Evolutionary conservation across 2,329 filamentous ascomycete species (phyloP), one percentile per base, ranked within the genome.

Genomic region (Exutisphaerella laricina): DNA sequence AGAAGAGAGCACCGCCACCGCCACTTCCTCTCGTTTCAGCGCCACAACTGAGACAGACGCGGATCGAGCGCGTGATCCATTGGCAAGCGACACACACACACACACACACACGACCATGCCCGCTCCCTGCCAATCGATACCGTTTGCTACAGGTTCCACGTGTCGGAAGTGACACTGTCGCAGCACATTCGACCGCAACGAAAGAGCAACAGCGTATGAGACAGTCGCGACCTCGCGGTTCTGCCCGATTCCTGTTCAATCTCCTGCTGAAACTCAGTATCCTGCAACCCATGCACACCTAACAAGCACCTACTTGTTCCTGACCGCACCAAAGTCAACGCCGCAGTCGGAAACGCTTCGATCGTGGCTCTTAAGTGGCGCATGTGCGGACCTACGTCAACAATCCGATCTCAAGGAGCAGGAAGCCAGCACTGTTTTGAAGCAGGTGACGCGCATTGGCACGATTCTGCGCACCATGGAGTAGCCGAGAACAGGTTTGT

Each of bases 361-460:
- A 35, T 22, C 33, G 17, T 8, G 8, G 33, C 14, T 20, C n/a
- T n/a, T 23, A 22, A 23, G 33, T 35, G 33, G 33, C 33, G 33
- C 33, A 35, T 35, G 13, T 23, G 12, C 12, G 12, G 6, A 7
- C 12, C 23, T 26, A 6, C 6, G 23, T 12, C 23, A 7, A 6
- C 6, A 6, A 26, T 12, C 6, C 23, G 23, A 26, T 12, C 12
- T 26, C 23, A 12, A 26, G 6, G 23, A 26, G 23, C 23, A 12
- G 6, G 23, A 12, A 12, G 23, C 23, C 23, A 26, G 23, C 6
- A 26, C 6, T 26, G 12, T 26, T 12, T 26, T 26, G 23, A 12
- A 6, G 12, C 23, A 26, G 6, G 6, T 26, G 6, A 12, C 23
- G 12, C 23, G 23, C 23, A 26, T 26, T 26, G 23, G 23, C 6